Conservation (phyloP, 2,329 filamentous ascomycete species). For the Diaporthe caulivora region DNA sequence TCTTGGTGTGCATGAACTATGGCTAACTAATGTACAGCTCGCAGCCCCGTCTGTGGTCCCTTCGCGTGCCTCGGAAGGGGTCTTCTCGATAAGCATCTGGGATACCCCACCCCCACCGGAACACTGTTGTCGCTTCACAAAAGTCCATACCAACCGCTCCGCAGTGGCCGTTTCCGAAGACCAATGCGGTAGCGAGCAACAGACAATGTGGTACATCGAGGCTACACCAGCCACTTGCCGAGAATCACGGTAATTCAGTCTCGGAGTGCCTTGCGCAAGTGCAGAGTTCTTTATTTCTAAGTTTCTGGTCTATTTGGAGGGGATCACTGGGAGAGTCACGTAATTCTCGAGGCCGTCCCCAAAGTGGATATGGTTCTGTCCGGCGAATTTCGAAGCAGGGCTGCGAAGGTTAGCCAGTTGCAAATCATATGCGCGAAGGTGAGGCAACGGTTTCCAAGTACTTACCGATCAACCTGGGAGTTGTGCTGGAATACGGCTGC, state of each 20-base stretch:
- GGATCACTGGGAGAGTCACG: conserved; percentile 65
- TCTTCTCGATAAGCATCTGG: neutral
- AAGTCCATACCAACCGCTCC: conserved; percentile 11
- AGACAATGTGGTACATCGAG: neutral
- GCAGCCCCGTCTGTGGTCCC: neutral
- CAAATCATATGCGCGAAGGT: neutral
- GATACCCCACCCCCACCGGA: conserved; percentile 30
- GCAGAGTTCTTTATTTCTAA: neutral
- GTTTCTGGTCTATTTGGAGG: conserved; percentile 42
- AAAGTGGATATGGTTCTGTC: conserved; percentile 67
- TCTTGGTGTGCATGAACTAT: neutral
- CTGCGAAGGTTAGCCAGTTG: conserved; percentile 31
- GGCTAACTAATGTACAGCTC: neutral
- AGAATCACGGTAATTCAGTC: neutral
- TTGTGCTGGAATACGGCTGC: conserved; percentile 68
- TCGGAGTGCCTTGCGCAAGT: neutral
- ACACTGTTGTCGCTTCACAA: neutral
- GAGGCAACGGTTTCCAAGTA: neutral
- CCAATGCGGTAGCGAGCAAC: neutral
- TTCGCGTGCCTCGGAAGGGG: neutral
- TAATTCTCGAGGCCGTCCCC: conserved; percentile 62
- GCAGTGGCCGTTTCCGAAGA: neutral
- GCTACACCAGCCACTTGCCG: neutral
- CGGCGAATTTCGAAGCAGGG: conserved; percentile 66
- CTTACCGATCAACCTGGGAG: conserved; percentile 60